These are phyloP conservation scores for Aspergillus glaucus DNA, from an alignment of 2,329 filamentous ascomycete species.

Conservation along the genomic window DNA sequence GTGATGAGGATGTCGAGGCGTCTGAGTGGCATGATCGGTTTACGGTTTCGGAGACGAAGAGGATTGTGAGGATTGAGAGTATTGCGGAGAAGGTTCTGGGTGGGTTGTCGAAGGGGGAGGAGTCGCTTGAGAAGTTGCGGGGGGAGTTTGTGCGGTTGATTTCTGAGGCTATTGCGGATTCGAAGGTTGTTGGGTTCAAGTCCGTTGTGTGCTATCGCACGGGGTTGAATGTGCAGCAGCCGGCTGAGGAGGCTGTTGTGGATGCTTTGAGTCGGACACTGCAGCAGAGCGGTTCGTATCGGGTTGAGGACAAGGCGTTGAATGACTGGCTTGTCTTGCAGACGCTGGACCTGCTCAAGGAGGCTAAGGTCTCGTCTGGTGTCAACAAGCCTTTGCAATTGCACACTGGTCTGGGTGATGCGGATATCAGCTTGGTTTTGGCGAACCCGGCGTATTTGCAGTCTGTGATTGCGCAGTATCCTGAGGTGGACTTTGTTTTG, in stretches of 20 bases:
- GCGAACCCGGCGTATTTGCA: conserved; percentile 73
- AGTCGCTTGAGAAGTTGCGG: conserved; percentile 18
- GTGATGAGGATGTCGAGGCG: conserved; percentile 49
- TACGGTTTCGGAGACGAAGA: conserved; percentile 57
- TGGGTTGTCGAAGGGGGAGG: conserved; percentile 7
- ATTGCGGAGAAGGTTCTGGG: conserved; percentile 60
- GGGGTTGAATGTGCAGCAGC: conserved; percentile 58
- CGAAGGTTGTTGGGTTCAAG: conserved; percentile 72
- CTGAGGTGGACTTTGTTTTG: conserved; percentile 66
- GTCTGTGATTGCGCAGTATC: conserved; percentile 62
- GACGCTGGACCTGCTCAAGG: conserved; percentile 54
- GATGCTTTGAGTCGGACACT: conserved; percentile 23
- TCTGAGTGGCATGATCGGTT: conserved; percentile 63
- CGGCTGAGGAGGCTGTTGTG: conserved; percentile 38
- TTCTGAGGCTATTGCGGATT: conserved; percentile 53
- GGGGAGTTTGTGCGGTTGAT: conserved; percentile 41
- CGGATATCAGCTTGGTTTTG: conserved; percentile 63
- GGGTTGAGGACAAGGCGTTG: conserved; percentile 56
- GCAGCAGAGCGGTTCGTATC: conserved; percentile 22
- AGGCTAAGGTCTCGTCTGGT: conserved; percentile 28
- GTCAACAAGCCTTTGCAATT: conserved; percentile 71
- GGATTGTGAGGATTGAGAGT: conserved; percentile 72
- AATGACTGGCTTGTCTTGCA: conserved; percentile 65
- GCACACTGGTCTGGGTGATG: conserved; percentile 76
- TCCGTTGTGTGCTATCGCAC: conserved; percentile 76